Base-by-base conservation (phyloP, 176 grass and related monocot species). In the Themeda triandra region DNA sequence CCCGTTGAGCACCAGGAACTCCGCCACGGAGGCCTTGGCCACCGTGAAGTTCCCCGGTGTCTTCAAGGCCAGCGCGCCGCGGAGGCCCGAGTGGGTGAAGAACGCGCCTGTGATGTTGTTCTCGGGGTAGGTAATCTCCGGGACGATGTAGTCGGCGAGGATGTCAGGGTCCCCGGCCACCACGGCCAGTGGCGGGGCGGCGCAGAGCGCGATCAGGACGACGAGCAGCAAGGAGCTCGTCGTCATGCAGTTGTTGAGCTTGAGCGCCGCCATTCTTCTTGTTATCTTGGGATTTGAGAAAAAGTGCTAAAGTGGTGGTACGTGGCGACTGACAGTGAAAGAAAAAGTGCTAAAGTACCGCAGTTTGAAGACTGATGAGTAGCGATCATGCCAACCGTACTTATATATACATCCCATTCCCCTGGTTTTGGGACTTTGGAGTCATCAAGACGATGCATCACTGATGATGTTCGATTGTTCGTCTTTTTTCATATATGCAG, bases 1-100 rank as follows among this genome's bases (percentile, higher is more conserved):
- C 5, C 82, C 86, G 46, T 86, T 92, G 13, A 95, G 87, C 5
- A 54, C 90, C 8, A 87, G 93, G 63, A 95, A 87, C 42, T 79
- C 76, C 0, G 0, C 4, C 63, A 42, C 63, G 19, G 45, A 35
- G 13, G 87, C 79, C 67, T 78, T 81, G 37, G 35, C 68, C 15
- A 39, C 77, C 48, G 65, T 70, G 70, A 83, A 78, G 65, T n/a
- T 80, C 63, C 48, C 58, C 6, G 71, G 64, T 5, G 18, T 27
- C 2, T 84, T 81, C 14, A 8, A 14, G 32, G 2, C 5, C 8
- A 92, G 11, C 19, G 31, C 37, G 49, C 10, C 56, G 41, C 83
- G 30, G 25, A 69, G 42, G 10, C 81, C 79, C 0, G 48, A 63
- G 64, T 49, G 25, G 2, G 73, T 25, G 91, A 87, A 87, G 66